These are phyloP conservation scores for Anethum foeniculum DNA, from an alignment of 140 eudicot genomes.

Conservation along the genomic window DNA sequence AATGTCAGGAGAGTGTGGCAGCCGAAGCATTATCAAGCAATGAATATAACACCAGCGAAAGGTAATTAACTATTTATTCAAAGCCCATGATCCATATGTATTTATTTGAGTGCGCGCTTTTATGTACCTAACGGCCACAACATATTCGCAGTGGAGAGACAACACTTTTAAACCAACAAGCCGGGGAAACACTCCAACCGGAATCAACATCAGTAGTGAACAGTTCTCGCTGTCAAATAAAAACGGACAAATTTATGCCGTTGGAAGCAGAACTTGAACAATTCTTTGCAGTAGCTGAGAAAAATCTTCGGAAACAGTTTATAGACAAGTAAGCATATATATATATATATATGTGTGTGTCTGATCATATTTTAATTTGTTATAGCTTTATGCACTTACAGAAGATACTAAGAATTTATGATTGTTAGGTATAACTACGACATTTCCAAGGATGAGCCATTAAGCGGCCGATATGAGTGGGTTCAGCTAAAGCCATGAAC, in stretches of 20 bases:
- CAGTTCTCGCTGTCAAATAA: conserved; percentile 24
- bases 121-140: not conserved
- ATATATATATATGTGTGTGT: too few relatives aligned
- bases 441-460: conserved; percentile 56
- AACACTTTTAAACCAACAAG: conserved; percentile 24
- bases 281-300: conserved; percentile 67
- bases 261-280: conserved; percentile 59
- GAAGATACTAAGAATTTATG: not conserved
- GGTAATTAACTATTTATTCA: not conserved
- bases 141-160: conserved; percentile 28
- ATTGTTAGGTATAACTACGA: conserved; percentile 71
- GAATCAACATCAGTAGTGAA: conserved; percentile 20
- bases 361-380: not conserved
- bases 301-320: conserved; percentile 43
- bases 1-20: not conserved
- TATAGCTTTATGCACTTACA: too few relatives aligned
- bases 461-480: conserved; percentile 84
- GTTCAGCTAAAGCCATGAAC: conserved; percentile 41
- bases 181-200: conserved; percentile 28
- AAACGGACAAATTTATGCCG: conserved; percentile 39
- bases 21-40: not conserved
- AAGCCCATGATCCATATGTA: not conserved
- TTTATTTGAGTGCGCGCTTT: not conserved
- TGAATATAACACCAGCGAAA: not conserved
- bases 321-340: conserved; percentile 38